Conservation (phyloP, 2,329 filamentous ascomycete genomes). For the Aspergillus carbonarius region DNA sequence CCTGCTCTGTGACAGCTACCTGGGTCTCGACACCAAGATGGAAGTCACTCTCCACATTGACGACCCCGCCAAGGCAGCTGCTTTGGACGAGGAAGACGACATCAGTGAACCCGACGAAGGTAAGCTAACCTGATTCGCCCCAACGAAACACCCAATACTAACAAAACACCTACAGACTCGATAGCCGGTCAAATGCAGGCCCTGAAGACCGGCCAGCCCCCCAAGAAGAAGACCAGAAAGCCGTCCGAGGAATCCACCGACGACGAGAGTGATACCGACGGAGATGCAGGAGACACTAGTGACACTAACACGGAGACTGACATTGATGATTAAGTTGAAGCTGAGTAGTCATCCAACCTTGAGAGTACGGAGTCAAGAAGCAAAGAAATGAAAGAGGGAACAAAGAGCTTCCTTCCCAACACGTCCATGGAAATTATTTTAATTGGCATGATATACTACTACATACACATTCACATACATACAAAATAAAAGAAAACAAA, state of each 20-base stretch:
- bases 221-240: conserved; percentile 60
- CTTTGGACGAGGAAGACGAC: conserved; percentile 82
- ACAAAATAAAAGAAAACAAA: conserved; percentile 2
- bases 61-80: conserved; percentile 79
- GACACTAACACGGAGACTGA: conserved; percentile 72
- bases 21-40: conserved; percentile 90
- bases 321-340: conserved; percentile 60
- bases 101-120: conserved; percentile 98
- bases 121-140: conserved; percentile 49
- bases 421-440: not conserved
- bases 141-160: conserved; percentile 11
- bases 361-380: not conserved
- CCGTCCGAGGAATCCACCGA: conserved; percentile 61
- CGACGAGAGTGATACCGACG: conserved; percentile 62
- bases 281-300: conserved; percentile 58
- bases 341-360: not conserved
- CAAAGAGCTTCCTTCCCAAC: not conserved
- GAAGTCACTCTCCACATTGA: conserved; percentile 88
- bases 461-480: not conserved
- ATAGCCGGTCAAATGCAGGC: conserved; percentile 88
- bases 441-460: not conserved
- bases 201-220: conserved; percentile 67
- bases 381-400: conserved; percentile 6
- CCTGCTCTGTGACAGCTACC: conserved; percentile 88
- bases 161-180: conserved; percentile 60